phyloP scores from a whole-genome alignment of 306 rosid species.

The Pyrus bretschneideri region DNA sequence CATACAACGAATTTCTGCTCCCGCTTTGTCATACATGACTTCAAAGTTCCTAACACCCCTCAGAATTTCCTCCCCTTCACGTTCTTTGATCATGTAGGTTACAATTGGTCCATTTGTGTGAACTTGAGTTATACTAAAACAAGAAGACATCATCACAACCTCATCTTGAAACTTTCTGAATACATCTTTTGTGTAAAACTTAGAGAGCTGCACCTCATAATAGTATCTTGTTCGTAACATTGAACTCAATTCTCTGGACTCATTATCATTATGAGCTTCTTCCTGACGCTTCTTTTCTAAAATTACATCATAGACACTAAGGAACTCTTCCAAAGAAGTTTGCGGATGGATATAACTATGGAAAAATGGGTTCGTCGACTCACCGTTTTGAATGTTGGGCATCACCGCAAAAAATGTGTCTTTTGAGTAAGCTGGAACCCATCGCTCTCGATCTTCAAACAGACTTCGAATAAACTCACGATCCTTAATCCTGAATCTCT shows the following conservation, averaged over 20 bases:
- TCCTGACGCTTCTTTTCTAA: conserved; percentile 44
- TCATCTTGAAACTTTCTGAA: conserved; percentile 81
- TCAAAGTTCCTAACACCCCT: conserved; percentile 46
- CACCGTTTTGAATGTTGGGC: conserved; percentile 44
- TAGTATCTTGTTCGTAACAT: conserved; percentile 52
- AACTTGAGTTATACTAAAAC: conserved; percentile 54
- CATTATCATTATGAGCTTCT: conserved; percentile 66
- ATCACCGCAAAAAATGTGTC: conserved; percentile 83
- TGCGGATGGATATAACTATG: conserved; percentile 56
- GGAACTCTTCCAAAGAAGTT: conserved; percentile 73
- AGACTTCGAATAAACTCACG: conserved; percentile 49
- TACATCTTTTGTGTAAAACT: conserved; percentile 56
- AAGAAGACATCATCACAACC: conserved; percentile 64
- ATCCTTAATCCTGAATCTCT: conserved; percentile 48
- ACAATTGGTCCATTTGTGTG: conserved; percentile 52
- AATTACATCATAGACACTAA: conserved; percentile 46
- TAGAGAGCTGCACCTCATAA: conserved; percentile 85
- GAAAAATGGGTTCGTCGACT: conserved; percentile 47
- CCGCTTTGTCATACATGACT: conserved; percentile 74
- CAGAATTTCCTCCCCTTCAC: conserved; percentile 44
- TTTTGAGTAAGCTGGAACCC: conserved; percentile 79
- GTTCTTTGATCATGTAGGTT: conserved; percentile 69
- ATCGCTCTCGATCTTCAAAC: conserved; percentile 69
- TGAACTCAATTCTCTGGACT: conserved; percentile 52
- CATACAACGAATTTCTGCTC: conserved; percentile 65